These are phyloP conservation scores for Rosa hybrid DNA, from an alignment of 331 rosid genomes.

Conservation along the genomic window DNA sequence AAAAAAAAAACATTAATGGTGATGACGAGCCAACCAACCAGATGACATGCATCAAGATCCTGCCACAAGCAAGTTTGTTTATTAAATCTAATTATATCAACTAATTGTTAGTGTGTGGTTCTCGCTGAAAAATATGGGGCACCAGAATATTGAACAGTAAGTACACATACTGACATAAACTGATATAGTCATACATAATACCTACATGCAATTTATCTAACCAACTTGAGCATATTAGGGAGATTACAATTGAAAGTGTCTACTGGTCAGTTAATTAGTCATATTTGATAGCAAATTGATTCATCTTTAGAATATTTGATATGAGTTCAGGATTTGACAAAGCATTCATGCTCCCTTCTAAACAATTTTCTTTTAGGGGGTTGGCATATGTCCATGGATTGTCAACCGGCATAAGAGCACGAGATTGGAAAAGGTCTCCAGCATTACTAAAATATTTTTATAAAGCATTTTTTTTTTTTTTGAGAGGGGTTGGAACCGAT, in stretches of 20 bases:
- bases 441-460: neutral
- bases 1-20: neutral
- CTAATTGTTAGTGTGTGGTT: neutral
- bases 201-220: neutral
- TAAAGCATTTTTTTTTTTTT: neutral
- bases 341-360: neutral
- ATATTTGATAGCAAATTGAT: neutral
- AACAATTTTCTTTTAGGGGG: neutral
- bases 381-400: neutral
- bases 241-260: neutral
- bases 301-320: neutral
- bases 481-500: neutral
- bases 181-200: too few species aligned
- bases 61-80: neutral
- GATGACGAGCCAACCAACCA: neutral
- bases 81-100: neutral
- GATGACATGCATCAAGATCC: neutral
- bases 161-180: too few species aligned
- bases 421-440: neutral
- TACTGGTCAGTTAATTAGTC: conserved; percentile 1
- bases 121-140: neutral
- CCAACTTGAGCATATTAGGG: neutral
- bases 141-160: neutral
- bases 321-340: neutral
- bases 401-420: neutral